Evolutionary conservation across 257 asterid genomes (phyloP).

Genomic region (Scutellaria galericulata): DNA sequence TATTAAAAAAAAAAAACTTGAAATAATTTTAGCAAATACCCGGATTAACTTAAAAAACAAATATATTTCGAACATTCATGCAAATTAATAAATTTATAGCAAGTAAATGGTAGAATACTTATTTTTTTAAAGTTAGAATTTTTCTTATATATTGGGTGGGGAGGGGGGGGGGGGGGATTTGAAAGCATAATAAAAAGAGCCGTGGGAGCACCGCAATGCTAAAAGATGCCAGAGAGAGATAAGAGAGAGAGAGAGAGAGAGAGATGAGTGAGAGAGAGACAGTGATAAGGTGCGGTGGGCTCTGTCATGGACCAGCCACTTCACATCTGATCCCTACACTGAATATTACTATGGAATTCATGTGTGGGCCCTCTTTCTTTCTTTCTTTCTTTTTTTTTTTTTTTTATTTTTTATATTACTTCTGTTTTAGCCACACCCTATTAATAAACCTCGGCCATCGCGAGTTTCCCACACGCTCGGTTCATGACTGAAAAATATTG

Average conservation of each 20-base stretch:
- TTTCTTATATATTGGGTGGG: too few species aligned
- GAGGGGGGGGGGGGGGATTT: neutral
- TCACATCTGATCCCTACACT: conserved; percentile 30
- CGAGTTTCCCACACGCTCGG: conserved; percentile 12
- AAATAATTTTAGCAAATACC: too few species aligned
- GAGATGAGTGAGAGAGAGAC: neutral
- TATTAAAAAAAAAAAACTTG: too few species aligned
- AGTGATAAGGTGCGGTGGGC: conserved; percentile 39
- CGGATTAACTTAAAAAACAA: too few species aligned
- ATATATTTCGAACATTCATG: too few species aligned
- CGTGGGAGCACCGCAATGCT: conserved; percentile 45
- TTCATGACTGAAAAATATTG: neutral
- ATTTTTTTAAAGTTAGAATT: neutral
- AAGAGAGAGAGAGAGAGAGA: neutral
- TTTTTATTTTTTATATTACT: neutral
- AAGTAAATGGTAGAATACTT: too few species aligned
- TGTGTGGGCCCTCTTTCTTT: conserved; percentile 11
- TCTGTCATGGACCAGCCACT: conserved; percentile 32
- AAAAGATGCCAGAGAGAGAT: conserved; percentile 21
- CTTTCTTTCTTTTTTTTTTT: neutral
- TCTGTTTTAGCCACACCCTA: neutral
- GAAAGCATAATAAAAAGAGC: conserved; percentile 32
- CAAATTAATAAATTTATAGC: too few species aligned
- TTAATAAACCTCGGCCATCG: neutral
- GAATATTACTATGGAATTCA: conserved; percentile 24